These are phyloP conservation scores for Pseudogymnoascus sp. DNA, from an alignment of 2,329 filamentous ascomycete genomes.

Conservation along the genomic window DNA sequence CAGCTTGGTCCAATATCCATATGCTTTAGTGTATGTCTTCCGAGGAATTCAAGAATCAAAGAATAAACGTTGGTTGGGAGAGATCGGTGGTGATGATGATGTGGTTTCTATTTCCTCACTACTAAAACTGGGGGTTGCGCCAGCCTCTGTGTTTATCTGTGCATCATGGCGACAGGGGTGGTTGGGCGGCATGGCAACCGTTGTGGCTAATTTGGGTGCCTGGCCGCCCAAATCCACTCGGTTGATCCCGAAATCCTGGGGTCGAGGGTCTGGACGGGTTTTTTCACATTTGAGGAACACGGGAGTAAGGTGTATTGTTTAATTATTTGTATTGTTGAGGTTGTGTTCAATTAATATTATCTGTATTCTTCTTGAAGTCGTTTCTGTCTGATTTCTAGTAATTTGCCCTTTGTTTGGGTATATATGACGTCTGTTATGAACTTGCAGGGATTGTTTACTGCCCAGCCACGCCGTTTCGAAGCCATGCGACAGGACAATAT, in stretches of 20 bases:
- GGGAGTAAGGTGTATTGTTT: not conserved
- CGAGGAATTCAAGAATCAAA: constrained; percentile 8
- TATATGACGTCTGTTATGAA: constrained; percentile 2
- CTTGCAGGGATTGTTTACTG: not conserved
- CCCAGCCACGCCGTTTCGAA: not conserved
- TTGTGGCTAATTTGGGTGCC: constrained; percentile 2
- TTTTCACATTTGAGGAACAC: not conserved
- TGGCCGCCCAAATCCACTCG: not conserved
- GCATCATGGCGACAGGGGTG: constrained; percentile 10
- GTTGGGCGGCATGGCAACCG: constrained; percentile 9
- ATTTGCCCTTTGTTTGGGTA: not conserved
- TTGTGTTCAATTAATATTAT: not conserved
- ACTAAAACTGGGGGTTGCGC: constrained; percentile 4
- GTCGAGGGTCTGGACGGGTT: not conserved
- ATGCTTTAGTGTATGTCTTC: constrained; percentile 10
- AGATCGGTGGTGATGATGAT: constrained; percentile 4
- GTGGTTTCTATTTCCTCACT: constrained; percentile 10
- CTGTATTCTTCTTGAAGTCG: not conserved
- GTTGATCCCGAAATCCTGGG: constrained; percentile 7
- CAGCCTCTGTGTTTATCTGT: constrained; percentile 12
- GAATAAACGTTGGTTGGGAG: constrained; percentile 9
- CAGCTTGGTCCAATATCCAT: constrained; percentile 7
- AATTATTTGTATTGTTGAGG: not conserved
- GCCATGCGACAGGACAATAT: not conserved
- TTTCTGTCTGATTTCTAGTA: not conserved